Evolutionary conservation across 805 yeast species (phyloP).

Genomic region (Zygoascus ofunaensis): DNA sequence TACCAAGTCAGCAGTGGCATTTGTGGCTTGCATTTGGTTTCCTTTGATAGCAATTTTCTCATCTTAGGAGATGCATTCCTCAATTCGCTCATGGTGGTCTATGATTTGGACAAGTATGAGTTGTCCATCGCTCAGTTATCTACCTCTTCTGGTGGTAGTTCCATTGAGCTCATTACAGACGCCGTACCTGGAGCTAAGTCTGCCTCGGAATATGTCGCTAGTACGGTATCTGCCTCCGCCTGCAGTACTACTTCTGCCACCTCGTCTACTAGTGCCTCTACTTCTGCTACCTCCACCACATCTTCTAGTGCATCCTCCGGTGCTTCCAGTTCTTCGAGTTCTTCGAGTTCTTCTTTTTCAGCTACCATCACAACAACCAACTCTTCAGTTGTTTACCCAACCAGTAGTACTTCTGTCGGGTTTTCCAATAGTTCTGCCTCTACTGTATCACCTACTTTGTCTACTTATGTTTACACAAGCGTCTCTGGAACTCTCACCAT

Average conservation of each 20-base stretch:
- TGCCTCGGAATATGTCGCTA: neutral
- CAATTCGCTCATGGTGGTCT: constrained; percentile 56
- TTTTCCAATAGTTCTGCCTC: neutral
- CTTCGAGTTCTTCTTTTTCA: neutral
- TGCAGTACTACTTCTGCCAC: neutral
- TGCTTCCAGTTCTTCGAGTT: neutral
- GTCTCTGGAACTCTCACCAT: neutral
- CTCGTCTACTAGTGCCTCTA: constrained; percentile 1
- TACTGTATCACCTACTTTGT: neutral
- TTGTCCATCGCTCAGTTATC: constrained; percentile 47
- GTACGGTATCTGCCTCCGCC: neutral
- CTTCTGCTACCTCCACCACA: neutral
- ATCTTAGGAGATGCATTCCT: constrained; percentile 53
- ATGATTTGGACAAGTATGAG: constrained; percentile 46
- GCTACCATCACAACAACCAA: neutral
- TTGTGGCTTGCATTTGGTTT: constrained; percentile 9
- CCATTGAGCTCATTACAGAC: constrained; percentile 20
- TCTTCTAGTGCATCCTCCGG: too few relatives aligned
- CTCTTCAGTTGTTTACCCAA: neutral
- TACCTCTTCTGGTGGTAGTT: constrained; percentile 17
- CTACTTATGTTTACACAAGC: too few relatives aligned
- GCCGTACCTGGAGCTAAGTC: constrained; percentile 7
- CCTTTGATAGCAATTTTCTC: constrained; percentile 2
- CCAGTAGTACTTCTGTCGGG: neutral
- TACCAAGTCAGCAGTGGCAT: constrained; percentile 6